Conservation (phyloP, 257 asterid species). For the Nicotiana obtusifolia region DNA sequence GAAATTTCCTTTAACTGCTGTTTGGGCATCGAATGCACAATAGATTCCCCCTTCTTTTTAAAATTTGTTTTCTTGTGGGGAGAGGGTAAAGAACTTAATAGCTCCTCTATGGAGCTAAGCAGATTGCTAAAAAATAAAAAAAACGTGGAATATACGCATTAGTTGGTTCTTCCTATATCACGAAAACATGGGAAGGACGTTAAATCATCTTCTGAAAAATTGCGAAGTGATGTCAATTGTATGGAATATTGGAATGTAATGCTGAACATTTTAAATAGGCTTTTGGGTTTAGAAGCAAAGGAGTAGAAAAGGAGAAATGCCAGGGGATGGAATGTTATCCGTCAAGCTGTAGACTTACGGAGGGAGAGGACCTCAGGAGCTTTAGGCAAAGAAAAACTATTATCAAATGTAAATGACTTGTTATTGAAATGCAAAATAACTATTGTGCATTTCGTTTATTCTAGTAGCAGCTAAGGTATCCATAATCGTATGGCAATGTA, state of each 20-base stretch:
- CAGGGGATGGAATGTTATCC: not conserved
- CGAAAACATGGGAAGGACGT: not conserved
- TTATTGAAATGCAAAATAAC: not conserved
- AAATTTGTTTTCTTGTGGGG: not conserved
- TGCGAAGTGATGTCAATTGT: not conserved
- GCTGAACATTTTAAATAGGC: too few relatives aligned
- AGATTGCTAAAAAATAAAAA: not conserved
- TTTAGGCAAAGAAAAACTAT: not conserved
- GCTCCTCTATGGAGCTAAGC: not conserved
- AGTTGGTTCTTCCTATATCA: not conserved
- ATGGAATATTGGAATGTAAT: not conserved
- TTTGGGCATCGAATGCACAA: not conserved
- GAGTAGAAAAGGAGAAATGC: not conserved
- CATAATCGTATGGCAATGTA: not conserved
- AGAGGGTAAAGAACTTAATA: not conserved
- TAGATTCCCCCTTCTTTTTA: not conserved
- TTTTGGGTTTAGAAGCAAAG: not conserved
- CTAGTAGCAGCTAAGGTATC: not conserved
- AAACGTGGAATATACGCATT: not conserved
- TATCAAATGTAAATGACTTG: not conserved
- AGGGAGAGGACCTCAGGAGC: not conserved
- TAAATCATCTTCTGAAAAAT: not conserved
- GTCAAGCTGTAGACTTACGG: not conserved
- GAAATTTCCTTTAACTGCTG: not conserved
- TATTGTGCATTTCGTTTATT: not conserved